phyloP scores from a whole-genome alignment of 345 rosid species.

The Barbarea vulgaris region DNA sequence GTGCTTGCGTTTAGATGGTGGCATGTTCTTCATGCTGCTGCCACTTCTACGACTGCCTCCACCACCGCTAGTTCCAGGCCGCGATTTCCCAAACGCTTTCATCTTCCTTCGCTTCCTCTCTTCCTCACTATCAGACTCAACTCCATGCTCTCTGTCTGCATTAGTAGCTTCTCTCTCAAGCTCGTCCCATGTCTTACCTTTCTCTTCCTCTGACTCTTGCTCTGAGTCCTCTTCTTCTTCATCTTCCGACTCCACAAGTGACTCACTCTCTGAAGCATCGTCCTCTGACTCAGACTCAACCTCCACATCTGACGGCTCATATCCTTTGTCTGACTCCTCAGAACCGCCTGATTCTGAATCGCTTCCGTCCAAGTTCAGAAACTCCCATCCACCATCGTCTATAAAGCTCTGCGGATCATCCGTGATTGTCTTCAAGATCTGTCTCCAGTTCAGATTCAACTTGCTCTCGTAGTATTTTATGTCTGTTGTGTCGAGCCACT shows the following conservation, averaged over 20 bases:
- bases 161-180: slow-evolving; percentile 93
- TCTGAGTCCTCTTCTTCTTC: slow-evolving; percentile 81
- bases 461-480: slow-evolving; percentile 94
- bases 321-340: slow-evolving; percentile 87
- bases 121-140: slow-evolving; percentile 89
- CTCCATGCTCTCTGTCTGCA: slow-evolving; percentile 91
- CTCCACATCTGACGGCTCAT: slow-evolving; percentile 81
- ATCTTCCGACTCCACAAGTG: slow-evolving; percentile 82
- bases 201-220: slow-evolving; percentile 79
- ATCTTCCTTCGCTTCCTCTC: slow-evolving; percentile 87
- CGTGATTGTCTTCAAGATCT: slow-evolving; percentile 79
- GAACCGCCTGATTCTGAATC: slow-evolving; percentile 86
- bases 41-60: slow-evolving; percentile 22
- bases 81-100: slow-evolving; percentile 75
- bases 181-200: slow-evolving; percentile 98
- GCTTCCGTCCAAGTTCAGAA: slow-evolving; percentile 79
- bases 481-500: slow-evolving; percentile 92
- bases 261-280: slow-evolving; percentile 71
- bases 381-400: slow-evolving; percentile 94
- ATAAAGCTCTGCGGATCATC: slow-evolving; percentile 90
- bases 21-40: slow-evolving; percentile 42
- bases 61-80: slow-evolving; percentile 56
- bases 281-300: slow-evolving; percentile 82
- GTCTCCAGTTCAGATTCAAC: slow-evolving; percentile 93
- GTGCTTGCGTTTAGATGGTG: slow-evolving; percentile 40